Evolutionary conservation across 192 early-diverging fungal species (phyloP).

Genomic region (Tieghemiomyces parasiticus): DNA sequence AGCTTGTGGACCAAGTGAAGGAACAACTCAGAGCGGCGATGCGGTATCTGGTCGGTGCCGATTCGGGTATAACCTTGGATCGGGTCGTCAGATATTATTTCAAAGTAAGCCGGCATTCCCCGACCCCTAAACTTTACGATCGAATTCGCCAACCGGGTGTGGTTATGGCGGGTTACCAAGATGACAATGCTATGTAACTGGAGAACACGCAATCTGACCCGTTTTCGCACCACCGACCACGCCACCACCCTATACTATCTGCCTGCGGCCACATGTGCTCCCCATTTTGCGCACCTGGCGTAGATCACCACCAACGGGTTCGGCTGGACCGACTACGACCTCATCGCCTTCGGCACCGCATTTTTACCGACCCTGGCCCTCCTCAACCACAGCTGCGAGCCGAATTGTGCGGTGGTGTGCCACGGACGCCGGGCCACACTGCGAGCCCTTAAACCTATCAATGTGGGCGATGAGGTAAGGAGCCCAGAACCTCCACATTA

Average conservation of each 20-base stretch:
- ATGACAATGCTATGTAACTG: neutral
- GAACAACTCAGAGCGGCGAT: too few species aligned
- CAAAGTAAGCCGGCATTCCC: too few species aligned
- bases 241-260: neutral
- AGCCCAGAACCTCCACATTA: too few species aligned
- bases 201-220: neutral
- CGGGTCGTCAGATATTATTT: too few species aligned
- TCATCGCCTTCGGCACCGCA: neutral
- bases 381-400: slow-evolving; percentile 6
- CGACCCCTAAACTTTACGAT: too few species aligned
- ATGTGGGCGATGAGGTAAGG: neutral
- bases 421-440: neutral
- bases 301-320: neutral
- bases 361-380: slow-evolving; percentile 1
- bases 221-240: neutral
- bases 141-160: too few species aligned
- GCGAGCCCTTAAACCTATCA: neutral
- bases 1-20: too few species aligned
- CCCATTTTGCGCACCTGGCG: neutral
- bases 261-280: too few species aligned
- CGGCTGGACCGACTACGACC: slow-evolving; percentile 5
- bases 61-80: too few species aligned
- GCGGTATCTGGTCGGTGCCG: too few species aligned
- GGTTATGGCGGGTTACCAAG: neutral
- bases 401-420: slow-evolving; percentile 5